These are phyloP conservation scores for Gossypium stocksii DNA, from an alignment of 345 rosid genomes.

Conservation along the genomic window DNA sequence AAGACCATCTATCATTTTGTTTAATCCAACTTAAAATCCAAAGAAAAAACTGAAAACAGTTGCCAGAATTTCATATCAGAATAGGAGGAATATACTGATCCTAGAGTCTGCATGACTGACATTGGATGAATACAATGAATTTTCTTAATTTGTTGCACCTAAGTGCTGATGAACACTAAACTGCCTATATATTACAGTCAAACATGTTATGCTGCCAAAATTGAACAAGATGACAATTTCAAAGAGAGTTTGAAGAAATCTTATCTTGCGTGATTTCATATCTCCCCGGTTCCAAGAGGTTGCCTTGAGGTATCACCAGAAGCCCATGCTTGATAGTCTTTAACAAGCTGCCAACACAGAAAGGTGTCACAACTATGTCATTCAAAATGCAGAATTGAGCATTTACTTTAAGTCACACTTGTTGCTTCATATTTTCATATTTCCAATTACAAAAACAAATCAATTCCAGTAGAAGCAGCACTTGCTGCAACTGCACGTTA, in stretches of 20 bases:
- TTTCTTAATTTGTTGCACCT: neutral
- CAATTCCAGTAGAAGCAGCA: neutral
- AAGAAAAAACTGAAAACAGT: too few species aligned
- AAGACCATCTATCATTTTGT: too few species aligned
- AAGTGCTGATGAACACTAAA: neutral
- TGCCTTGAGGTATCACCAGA: constrained; percentile 83
- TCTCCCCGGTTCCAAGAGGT: constrained; percentile 86
- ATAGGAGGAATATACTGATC: neutral
- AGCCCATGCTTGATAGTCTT: constrained; percentile 94
- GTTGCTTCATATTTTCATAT: neutral
- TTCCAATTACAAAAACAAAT: neutral
- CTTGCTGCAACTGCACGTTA: neutral
- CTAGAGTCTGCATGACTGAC: neutral
- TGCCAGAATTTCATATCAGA: neutral
- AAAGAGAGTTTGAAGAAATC: neutral
- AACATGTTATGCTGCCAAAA: neutral
- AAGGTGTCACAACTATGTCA: neutral
- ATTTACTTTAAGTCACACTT: neutral
- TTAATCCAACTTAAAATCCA: too few species aligned
- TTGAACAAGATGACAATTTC: neutral
- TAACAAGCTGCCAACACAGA: constrained; percentile 50
- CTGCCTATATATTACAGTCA: constrained; percentile 2
- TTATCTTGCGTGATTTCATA: constrained; percentile 29
- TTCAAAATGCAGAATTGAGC: neutral
- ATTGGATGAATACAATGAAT: neutral